phyloP scores from a whole-genome alignment of 805 yeast species.

The Candida silvatica region DNA sequence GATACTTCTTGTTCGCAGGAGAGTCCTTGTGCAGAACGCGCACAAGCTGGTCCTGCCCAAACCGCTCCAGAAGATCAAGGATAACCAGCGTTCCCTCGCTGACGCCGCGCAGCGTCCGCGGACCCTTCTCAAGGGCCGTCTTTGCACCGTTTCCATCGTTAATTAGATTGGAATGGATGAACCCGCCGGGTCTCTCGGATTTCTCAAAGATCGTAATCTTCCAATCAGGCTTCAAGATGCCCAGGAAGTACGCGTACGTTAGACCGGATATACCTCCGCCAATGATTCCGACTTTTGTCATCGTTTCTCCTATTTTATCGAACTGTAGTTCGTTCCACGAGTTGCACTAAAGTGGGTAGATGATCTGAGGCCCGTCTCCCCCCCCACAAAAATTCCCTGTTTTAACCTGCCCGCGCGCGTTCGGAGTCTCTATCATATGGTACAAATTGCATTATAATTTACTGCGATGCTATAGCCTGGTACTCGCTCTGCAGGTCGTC shows the following conservation, averaged over 20 bases:
- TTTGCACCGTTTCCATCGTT: conserved; percentile 18
- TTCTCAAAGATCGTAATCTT: conserved; percentile 56
- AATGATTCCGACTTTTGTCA: conserved; percentile 54
- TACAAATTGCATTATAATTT: not conserved
- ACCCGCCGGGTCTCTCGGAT: conserved; percentile 61
- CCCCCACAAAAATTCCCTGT: not conserved
- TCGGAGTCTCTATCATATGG: too few relatives aligned
- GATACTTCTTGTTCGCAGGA: conserved; percentile 63
- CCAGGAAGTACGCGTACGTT: conserved; percentile 59
- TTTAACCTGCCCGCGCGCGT: too few relatives aligned
- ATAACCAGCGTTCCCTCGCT: conserved; percentile 70
- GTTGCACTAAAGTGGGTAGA: too few relatives aligned
- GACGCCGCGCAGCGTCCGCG: conserved; percentile 79
- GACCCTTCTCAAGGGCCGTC: conserved; percentile 70
- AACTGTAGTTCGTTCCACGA: too few relatives aligned
- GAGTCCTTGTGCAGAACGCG: conserved; percentile 50
- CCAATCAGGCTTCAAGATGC: conserved; percentile 70
- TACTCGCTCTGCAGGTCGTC: conserved; percentile 17
- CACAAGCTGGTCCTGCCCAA: conserved; percentile 42
- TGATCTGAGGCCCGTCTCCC: too few relatives aligned
- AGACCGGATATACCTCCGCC: conserved; percentile 92
- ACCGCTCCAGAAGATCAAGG: conserved; percentile 45
- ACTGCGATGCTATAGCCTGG: conserved; percentile 1
- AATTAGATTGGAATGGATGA: conserved; percentile 49
- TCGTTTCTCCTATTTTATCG: too few relatives aligned